These are phyloP conservation scores for Emmonsia crescens DNA, from an alignment of 2,329 filamentous ascomycete genomes.

Conservation along the genomic window DNA sequence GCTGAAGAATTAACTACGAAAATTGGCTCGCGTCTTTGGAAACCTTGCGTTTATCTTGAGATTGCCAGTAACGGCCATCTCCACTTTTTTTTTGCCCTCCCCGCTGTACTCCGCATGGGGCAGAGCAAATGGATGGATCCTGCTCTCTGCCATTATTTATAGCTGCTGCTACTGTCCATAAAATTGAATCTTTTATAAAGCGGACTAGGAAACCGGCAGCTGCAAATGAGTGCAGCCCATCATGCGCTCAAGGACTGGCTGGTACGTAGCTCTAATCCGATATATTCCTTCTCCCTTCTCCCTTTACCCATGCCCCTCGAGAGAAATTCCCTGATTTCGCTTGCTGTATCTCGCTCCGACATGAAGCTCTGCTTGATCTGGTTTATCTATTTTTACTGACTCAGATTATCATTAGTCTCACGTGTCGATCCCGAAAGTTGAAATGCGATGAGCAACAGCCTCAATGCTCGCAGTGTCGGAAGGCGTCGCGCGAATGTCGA, in stretches of 20 bases:
- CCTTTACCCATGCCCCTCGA: not conserved
- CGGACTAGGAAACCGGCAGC: not conserved
- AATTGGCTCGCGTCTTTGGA: not conserved
- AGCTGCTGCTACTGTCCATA: not conserved
- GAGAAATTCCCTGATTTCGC: not conserved
- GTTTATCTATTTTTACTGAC: not conserved
- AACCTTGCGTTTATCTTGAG: no score
- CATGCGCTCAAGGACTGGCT: conserved; percentile 36
- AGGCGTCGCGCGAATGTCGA: conserved; percentile 50
- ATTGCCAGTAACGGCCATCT: not conserved
- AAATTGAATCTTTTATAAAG: not conserved
- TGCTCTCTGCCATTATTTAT: not conserved
- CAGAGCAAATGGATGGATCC: not conserved
- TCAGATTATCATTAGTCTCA: conserved; percentile 29
- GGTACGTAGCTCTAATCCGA: conserved; percentile 24
- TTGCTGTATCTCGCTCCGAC: not conserved
- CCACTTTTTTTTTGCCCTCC: not conserved
- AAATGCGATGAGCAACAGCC: conserved; percentile 56
- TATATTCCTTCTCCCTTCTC: no score
- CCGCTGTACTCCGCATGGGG: not conserved
- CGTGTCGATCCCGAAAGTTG: conserved; percentile 50
- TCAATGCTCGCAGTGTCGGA: conserved; percentile 49
- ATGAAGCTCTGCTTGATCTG: not conserved
- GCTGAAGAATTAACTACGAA: not conserved
- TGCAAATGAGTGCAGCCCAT: not conserved